These are phyloP conservation scores for Chlamydomonas reinhardtii DNA, from an alignment of 163 green algal genomes.

Conservation along the genomic window DNA sequence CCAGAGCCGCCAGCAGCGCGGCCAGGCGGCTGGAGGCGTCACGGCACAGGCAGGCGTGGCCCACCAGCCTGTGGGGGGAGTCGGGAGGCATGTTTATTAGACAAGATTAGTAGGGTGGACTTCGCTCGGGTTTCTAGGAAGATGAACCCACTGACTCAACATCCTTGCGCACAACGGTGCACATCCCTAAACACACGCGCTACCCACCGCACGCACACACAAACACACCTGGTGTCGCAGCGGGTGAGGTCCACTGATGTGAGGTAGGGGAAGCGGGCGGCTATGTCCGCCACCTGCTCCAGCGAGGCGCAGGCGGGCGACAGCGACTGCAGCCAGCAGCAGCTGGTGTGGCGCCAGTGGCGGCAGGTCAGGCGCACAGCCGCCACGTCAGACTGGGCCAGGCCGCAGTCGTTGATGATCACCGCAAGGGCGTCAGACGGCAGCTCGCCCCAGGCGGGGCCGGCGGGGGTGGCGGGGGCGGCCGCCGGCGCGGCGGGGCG, in stretches of 20 bases:
- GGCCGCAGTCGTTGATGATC: constrained; percentile 15
- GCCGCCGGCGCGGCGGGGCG: too few species aligned
- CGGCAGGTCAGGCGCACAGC: constrained; percentile 11
- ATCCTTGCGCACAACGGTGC: too few species aligned
- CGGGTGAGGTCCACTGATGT: constrained; percentile 26
- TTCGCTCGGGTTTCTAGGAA: not conserved
- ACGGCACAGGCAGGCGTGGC: constrained; percentile 30
- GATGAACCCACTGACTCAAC: too few species aligned
- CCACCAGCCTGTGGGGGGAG: constrained; percentile 9
- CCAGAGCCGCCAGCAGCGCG: constrained; percentile 11
- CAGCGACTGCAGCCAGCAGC: constrained; percentile 1
- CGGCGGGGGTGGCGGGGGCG: not conserved
- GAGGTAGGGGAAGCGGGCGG: constrained; percentile 30
- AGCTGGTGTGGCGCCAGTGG: constrained; percentile 22
- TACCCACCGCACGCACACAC: too few species aligned
- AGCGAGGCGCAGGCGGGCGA: constrained; percentile 20
- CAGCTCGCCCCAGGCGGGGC: constrained; percentile 19
- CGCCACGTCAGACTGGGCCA: constrained; percentile 2
- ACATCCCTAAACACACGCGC: not conserved
- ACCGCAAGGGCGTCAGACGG: constrained; percentile 18
- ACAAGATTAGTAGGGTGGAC: too few species aligned
- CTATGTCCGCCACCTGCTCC: constrained; percentile 12
- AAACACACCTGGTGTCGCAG: constrained; percentile 31
- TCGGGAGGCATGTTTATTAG: not conserved
- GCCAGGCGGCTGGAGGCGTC: constrained; percentile 16